Evolutionary conservation across 805 yeast species (phyloP), one percentile per base, ranked within the genome.

Genomic region (Saturnispora serradocipensis): DNA sequence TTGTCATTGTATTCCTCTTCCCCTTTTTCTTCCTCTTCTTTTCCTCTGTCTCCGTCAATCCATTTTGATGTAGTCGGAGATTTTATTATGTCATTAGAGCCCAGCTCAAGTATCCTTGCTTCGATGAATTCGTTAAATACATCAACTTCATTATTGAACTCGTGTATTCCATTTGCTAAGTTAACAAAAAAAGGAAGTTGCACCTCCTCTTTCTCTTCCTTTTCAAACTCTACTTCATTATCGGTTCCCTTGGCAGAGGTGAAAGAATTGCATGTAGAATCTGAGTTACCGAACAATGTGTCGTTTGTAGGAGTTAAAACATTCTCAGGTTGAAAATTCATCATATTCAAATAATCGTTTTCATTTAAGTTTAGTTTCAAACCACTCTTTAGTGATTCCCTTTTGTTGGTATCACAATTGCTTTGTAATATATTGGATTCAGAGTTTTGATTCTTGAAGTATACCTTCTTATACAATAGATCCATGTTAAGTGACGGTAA

Each of bases 381-480:
- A 28, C 44, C 47, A 13, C 51, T 46, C 10, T 15, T 18, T 3
- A 43, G 43, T 9, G 49, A 46, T 9, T 52, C 58, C 20, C 49
- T 46, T 30, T 25, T 25, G 11, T 47, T 24, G 11, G 47, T 47
- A 30, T 54, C 54, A 15, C 46, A 18, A 6, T 51, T 53, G 3
- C 50, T 50, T 28, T 25, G 7, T 8, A 25, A 25, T 8, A 5
- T 8, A 25, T 25, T 25, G 28, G 28, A 25, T 25, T 25, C 28
- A 25, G 9, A 50, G 11, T 18, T 24, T 36, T 4, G 68, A 67
- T 25, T 61, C 45, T 34, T 51, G 49, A 3, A 67, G 66, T 42
- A 45, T 43, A 18, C 45, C 35, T 40, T 57, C 13, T 9, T 16
- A 18, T 18, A 20, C 13, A 38, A 9, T 24, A 10, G 46, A 46